Evolutionary conservation across 352 stramenopile genomes (phyloP).

Genomic region (Phytophthora sansomeana): DNA sequence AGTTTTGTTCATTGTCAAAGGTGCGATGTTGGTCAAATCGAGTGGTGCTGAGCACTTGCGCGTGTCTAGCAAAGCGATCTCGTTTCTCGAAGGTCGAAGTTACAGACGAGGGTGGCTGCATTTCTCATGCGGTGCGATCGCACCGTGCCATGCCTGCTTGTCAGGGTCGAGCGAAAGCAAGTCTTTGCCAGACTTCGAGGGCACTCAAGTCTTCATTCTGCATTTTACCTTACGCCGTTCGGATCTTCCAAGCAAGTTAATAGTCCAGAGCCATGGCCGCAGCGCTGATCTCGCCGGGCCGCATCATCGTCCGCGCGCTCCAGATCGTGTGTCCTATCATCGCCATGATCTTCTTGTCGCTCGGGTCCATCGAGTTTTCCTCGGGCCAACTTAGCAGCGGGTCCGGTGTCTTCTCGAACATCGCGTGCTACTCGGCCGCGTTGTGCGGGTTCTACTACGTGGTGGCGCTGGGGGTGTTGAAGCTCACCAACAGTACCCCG

Average conservation of each 20-base stretch:
- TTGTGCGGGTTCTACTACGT: constrained; percentile 38
- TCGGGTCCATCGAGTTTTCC: constrained; percentile 40
- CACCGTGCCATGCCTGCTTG: too few species aligned
- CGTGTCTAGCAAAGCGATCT: too few species aligned
- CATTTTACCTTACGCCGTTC: neutral
- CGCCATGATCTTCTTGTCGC: constrained; percentile 45
- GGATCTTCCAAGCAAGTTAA: neutral
- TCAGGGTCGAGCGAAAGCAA: too few species aligned
- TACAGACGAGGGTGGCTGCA: too few species aligned
- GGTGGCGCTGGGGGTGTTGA: constrained; percentile 18
- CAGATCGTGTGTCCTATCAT: constrained; percentile 26
- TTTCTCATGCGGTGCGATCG: too few species aligned
- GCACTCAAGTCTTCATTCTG: neutral
- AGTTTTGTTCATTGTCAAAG: too few species aligned
- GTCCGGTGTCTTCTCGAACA: constrained; percentile 16
- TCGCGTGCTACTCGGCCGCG: constrained; percentile 41
- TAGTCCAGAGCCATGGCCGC: neutral
- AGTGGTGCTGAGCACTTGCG: too few species aligned
- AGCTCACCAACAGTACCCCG: constrained; percentile 6
- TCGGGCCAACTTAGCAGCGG: constrained; percentile 36
- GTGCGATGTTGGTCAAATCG: too few species aligned
- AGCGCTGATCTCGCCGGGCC: constrained; percentile 9
- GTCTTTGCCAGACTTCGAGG: too few species aligned
- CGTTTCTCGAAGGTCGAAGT: too few species aligned
- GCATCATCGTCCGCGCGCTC: constrained; percentile 25